Conservation (phyloP, 495 filamentous ascomycete genomes). For the Penicillium macrosclerotiorum region DNA sequence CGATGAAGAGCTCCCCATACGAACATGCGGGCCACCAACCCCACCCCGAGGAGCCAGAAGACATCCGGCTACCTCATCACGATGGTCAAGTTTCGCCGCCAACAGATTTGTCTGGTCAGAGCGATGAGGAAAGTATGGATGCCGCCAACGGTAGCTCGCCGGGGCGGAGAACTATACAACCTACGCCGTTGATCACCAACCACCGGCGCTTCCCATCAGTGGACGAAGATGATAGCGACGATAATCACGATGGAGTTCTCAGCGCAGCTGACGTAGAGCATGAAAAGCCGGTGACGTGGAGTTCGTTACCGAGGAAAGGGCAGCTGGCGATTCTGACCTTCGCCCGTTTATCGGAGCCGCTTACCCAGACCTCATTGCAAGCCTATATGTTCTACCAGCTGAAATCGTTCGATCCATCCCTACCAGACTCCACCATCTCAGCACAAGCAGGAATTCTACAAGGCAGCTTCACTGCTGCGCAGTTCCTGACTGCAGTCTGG, state of each 20-base stretch:
- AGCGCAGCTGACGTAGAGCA: constrained; percentile 1
- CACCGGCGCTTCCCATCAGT: constrained; percentile 19
- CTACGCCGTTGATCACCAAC: constrained; percentile 15
- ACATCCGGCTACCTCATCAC: constrained; percentile 1
- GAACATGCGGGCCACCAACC: constrained; percentile 2
- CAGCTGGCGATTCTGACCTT: constrained; percentile 74
- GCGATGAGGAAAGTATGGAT: constrained; percentile 3
- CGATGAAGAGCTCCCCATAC: constrained; percentile 10
- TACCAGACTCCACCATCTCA: constrained; percentile 67
- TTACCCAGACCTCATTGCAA: constrained; percentile 74
- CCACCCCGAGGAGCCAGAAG: background rate
- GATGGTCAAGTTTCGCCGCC: background rate
- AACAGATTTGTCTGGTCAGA: background rate
- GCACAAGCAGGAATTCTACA: constrained; percentile 73
- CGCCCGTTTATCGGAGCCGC: constrained; percentile 72
- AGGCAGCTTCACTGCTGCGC: constrained; percentile 73
- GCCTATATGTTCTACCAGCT: constrained; percentile 75
- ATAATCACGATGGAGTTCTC: constrained; percentile 14
- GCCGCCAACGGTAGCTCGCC: background rate
- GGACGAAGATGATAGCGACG: constrained; percentile 16
- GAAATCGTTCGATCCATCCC: constrained; percentile 61
- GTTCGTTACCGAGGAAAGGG: constrained; percentile 66
- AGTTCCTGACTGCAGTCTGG: constrained; percentile 73
- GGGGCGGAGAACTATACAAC: background rate
- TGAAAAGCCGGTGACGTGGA: constrained; percentile 60